Evolutionary conservation across 352 stramenopile genomes (phyloP), one percentile per base, ranked within the genome.

Genomic region (Phytophthora tentaculata): DNA sequence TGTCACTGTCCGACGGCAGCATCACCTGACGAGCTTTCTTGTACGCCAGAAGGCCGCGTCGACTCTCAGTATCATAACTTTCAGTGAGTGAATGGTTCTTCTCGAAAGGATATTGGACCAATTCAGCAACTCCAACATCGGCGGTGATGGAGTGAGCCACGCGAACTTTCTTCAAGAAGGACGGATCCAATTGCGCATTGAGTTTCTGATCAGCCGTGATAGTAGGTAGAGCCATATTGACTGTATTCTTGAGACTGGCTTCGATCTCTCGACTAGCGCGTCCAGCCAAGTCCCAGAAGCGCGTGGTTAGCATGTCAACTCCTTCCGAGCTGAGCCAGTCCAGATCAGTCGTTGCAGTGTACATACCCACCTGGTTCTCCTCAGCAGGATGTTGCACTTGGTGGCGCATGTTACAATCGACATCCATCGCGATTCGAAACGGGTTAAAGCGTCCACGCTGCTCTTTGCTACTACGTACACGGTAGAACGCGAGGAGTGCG

Each of bases 381-480:
- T 72, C 57, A n/a, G 69, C 62, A 2, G 77, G 71, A 26, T 73
- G 53, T 2, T 67, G 66, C 0, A 87, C 70, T 35, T 77, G 74
- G 2, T 61, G 58, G 2, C 79, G 77, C 79, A 89, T 86, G 65
- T 87, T 80, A 26, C 76, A 75, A 49, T 79, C 71, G 23, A 79
- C 56, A 48, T 73, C 51, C 54, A 80, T 64, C 10, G 39, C 60
- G 5, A 89, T 51, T 56, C 78, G 74, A 63, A 89, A 89, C 5
- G 74, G 65, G 14, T 75, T 67, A 19, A 69, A 71, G n/a, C 64
- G 60, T 41, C 60, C 73, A 59, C 59, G 69, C 13, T 69, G 61
- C 22, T 57, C 75, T 17, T 64, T 71, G 23, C 49, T 54, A 47
- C 52, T 76, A 12, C 56, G 60, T 26, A 67, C 6, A 28, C 56